phyloP scores from a whole-genome alignment of 2,329 filamentous ascomycete species.

The Plenodomus tracheiphilus region DNA sequence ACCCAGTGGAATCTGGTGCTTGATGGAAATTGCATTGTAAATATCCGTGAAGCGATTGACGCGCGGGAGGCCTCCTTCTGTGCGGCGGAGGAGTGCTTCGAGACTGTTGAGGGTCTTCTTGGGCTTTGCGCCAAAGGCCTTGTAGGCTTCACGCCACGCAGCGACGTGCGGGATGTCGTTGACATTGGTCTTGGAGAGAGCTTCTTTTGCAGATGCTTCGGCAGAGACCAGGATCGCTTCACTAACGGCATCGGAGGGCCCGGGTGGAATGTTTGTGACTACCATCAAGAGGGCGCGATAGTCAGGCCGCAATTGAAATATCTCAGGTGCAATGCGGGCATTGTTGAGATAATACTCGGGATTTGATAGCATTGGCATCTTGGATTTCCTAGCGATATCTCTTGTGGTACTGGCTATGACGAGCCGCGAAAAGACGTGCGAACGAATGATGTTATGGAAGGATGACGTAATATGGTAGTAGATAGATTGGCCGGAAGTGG shows the following conservation, averaged over 20 bases:
- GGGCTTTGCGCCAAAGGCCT: slow-evolving; percentile 46
- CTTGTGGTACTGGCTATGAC: not conserved
- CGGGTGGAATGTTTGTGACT: slow-evolving; percentile 35
- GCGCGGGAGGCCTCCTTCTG: slow-evolving; percentile 38
- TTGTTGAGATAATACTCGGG: slow-evolving; percentile 5
- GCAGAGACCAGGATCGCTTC: slow-evolving; percentile 36
- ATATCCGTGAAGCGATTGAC: slow-evolving; percentile 47
- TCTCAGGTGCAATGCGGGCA: slow-evolving; percentile 19
- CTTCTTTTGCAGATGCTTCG: slow-evolving; percentile 20
- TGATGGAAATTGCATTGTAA: slow-evolving; percentile 47
- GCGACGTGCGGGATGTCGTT: slow-evolving; percentile 43
- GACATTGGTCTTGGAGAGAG: slow-evolving; percentile 18
- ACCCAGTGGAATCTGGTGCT: slow-evolving; percentile 45
- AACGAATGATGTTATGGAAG: not conserved
- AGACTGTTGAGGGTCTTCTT: slow-evolving; percentile 45
- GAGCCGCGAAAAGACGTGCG: not conserved
- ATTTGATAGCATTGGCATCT: not conserved
- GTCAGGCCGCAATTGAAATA: slow-evolving; percentile 43
- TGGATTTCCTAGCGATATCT: not conserved
- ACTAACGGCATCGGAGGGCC: slow-evolving; percentile 37
- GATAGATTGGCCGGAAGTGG: not conserved
- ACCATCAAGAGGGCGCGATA: slow-evolving; percentile 45
- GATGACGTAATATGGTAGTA: not conserved
- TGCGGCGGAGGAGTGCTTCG: slow-evolving; percentile 42
- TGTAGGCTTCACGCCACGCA: slow-evolving; percentile 46